These are phyloP conservation scores for Cyberlindnera maclurae DNA, from an alignment of 805 yeast species.

Conservation along the genomic window DNA sequence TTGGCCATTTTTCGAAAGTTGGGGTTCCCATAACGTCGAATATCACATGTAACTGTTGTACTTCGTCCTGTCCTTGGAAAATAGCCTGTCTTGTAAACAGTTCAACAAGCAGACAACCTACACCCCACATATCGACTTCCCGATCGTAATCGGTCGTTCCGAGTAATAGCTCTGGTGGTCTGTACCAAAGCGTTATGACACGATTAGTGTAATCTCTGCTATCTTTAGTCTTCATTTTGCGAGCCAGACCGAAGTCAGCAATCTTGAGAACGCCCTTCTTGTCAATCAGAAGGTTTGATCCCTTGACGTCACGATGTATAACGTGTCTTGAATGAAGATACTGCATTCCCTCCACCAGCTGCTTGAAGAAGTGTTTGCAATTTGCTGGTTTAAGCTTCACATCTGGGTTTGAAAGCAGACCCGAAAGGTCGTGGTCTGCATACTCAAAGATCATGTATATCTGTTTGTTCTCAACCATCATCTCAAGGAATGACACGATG, in stretches of 20 bases:
- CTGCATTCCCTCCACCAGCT: conserved; percentile 58
- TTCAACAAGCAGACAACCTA: conserved; percentile 86
- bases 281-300: conserved; percentile 67
- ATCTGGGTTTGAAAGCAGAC: conserved; percentile 71
- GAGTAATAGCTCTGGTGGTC: conserved; percentile 89
- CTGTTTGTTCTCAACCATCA: conserved; percentile 72
- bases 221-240: conserved; percentile 57
- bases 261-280: conserved; percentile 57
- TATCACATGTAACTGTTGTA: conserved; percentile 72
- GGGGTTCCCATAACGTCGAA: conserved; percentile 89
- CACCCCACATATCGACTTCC: conserved; percentile 95
- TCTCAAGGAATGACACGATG: conserved; percentile 75
- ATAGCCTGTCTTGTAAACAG: conserved; percentile 66
- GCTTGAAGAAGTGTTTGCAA: conserved; percentile 59
- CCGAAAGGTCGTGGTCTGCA: conserved; percentile 89
- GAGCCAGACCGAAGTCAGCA: conserved; percentile 79
- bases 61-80: conserved; percentile 85
- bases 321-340: conserved; percentile 64
- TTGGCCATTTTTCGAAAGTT: conserved; percentile 65
- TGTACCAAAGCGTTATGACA: conserved; percentile 93
- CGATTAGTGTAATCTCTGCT: conserved; percentile 80
- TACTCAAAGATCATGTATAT: conserved; percentile 91
- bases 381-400: conserved; percentile 55
- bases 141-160: conserved; percentile 89
- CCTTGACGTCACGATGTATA: conserved; percentile 77